Conservation (phyloP, 73 alveolate genomes). For the Paramecium biaurelia region DNA sequence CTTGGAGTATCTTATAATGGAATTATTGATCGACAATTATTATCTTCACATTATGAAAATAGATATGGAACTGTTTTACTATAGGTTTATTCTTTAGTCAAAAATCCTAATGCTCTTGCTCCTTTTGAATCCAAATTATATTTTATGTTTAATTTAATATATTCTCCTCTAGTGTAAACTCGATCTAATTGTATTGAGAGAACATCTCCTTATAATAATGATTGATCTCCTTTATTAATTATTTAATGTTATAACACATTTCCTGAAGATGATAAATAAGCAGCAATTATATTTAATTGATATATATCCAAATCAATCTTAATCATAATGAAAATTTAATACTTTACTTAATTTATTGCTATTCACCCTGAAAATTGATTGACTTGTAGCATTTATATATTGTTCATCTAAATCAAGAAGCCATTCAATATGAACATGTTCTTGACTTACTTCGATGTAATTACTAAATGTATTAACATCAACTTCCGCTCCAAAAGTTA, state of each 20-base stretch:
- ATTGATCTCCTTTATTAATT: background rate
- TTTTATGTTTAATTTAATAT: background rate
- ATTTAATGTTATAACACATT: background rate
- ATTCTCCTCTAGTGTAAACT: background rate
- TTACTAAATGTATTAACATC: constrained; percentile 28
- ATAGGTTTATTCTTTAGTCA: constrained; percentile 81
- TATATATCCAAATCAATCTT: constrained; percentile 44
- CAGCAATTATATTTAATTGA: background rate
- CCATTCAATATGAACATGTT: constrained; percentile 18
- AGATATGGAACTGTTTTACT: constrained; percentile 83
- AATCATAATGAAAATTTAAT: background rate
- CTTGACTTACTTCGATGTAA: background rate
- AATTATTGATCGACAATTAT: constrained; percentile 85
- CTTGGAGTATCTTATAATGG: constrained; percentile 98
- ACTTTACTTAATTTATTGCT: background rate
- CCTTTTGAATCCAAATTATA: constrained; percentile 56
- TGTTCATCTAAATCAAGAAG: constrained; percentile 18
- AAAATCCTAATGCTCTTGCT: constrained; percentile 73
- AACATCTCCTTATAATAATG: constrained; percentile 14
- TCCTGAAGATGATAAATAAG: background rate
- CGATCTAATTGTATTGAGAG: background rate
- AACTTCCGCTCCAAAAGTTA: background rate
- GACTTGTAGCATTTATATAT: constrained; percentile 3
- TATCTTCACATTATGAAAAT: constrained; percentile 93
- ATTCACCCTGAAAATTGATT: background rate